These are phyloP conservation scores for Microthlaspi erraticum DNA, from an alignment of 345 rosid species.

Conservation along the genomic window DNA sequence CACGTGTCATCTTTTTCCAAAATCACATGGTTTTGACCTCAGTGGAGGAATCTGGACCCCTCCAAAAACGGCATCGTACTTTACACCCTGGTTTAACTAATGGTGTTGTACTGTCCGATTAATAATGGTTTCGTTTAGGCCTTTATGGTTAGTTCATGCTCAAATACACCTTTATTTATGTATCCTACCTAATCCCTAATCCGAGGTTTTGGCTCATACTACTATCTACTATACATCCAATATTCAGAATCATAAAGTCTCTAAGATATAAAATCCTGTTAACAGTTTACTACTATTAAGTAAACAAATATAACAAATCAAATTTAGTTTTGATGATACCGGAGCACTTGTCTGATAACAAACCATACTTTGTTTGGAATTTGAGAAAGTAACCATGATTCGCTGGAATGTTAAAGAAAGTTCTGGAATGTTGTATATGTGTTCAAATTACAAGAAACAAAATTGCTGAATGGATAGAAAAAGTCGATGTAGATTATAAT, in stretches of 20 bases:
- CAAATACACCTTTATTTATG: background rate
- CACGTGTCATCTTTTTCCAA: constrained; percentile 33
- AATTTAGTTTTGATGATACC: background rate
- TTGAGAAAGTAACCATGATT: constrained; percentile 15
- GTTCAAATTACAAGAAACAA: background rate
- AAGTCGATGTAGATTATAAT: background rate
- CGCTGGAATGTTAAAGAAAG: background rate
- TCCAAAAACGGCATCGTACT: constrained; percentile 13
- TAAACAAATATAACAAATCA: background rate
- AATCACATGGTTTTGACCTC: constrained; percentile 7
- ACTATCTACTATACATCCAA: no score
- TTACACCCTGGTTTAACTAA: constrained; percentile 31
- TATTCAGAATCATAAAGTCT: no score
- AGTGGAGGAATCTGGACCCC: constrained; percentile 40
- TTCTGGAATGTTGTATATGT: constrained; percentile 11
- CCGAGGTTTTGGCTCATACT: background rate
- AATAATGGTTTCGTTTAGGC: constrained; percentile 16
- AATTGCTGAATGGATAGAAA: constrained; percentile 1
- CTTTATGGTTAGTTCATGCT: constrained; percentile 2
- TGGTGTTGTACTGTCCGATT: background rate
- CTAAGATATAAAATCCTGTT: no score
- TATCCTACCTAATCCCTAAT: background rate
- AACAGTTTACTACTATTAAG: background rate
- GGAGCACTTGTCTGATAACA: background rate
- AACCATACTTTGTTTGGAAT: background rate